Evolutionary conservation across 208 protist genomes (phyloP).

Genomic region (Trypanosoma scelopori): DNA sequence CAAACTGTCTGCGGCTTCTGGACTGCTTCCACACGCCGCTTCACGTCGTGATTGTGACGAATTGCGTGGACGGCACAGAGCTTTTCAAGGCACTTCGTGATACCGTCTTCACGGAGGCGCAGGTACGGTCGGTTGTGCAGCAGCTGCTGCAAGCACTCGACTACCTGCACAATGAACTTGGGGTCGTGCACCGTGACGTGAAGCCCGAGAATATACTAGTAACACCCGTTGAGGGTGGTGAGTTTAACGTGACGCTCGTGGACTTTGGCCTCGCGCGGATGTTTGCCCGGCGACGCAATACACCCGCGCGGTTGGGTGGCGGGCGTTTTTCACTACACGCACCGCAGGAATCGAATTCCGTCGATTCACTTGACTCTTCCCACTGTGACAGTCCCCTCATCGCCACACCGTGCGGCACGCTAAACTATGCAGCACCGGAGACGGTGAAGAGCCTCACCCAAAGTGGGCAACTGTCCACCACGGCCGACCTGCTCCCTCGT

Average conservation of each 20-base stretch:
- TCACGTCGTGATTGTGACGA: conserved; percentile 87
- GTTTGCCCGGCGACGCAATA: conserved; percentile 15
- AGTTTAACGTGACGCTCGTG: conserved; percentile 66
- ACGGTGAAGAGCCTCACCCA: conserved; percentile 68
- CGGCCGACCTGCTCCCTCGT: conserved; percentile 53
- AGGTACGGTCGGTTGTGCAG: conserved; percentile 58
- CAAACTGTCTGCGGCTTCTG: conserved; percentile 67
- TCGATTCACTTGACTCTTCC: conserved; percentile 42
- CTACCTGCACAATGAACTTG: conserved; percentile 76
- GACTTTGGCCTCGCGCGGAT: conserved; percentile 81
- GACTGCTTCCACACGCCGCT: conserved; percentile 75
- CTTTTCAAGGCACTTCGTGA: conserved; percentile 69
- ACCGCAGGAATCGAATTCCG: conserved; percentile 22
- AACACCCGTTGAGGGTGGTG: conserved; percentile 24
- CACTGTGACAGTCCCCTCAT: conserved; percentile 77
- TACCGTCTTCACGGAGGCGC: conserved; percentile 55
- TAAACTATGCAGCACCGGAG: conserved; percentile 85
- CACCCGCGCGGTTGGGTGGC: conserved; percentile 5
- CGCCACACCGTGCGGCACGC: conserved; percentile 82
- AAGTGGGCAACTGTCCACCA: conserved; percentile 59
- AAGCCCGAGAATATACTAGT: conserved; percentile 90
- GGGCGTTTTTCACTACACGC: background rate
- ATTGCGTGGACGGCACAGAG: conserved; percentile 76
- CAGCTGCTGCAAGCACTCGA: conserved; percentile 74
- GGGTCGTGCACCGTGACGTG: conserved; percentile 85